These are phyloP conservation scores for Hypoxylon perforatum DNA, from an alignment of 495 filamentous ascomycete species.

Conservation along the genomic window DNA sequence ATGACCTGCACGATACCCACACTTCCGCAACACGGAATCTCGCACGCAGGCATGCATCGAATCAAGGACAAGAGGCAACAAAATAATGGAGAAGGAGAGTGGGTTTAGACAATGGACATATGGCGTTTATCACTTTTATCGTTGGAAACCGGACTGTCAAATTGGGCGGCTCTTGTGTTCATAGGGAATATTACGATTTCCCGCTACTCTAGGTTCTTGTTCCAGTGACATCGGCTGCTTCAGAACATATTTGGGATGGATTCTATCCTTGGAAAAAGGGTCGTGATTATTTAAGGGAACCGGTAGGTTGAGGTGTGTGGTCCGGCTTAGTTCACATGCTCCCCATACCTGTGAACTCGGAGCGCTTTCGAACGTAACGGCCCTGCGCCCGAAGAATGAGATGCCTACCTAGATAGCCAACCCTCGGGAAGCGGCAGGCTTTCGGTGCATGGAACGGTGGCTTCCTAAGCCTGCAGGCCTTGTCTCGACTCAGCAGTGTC, in stretches of 20 bases:
- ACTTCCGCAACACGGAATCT: conserved; percentile 10
- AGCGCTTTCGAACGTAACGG: too few species aligned
- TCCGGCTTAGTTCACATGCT: neutral
- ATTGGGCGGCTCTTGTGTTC: conserved; percentile 17
- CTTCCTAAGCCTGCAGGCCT: too few species aligned
- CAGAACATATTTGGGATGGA: neutral
- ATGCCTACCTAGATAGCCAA: too few species aligned
- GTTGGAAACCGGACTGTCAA: neutral
- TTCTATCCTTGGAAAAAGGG: neutral
- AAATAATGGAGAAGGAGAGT: conserved; percentile 14
- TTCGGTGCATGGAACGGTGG: too few species aligned
- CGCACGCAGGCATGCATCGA: conserved; percentile 11
- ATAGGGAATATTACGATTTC: conserved; percentile 30
- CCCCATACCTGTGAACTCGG: neutral
- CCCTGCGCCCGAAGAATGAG: too few species aligned
- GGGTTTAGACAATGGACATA: conserved; percentile 25
- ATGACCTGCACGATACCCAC: conserved; percentile 36
- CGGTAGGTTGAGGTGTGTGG: neutral
- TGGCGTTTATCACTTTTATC: conserved; percentile 25
- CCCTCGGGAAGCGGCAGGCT: too few species aligned
- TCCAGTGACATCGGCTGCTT: neutral
- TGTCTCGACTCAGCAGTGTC: neutral
- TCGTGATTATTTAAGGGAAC: too few species aligned
- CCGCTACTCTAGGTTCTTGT: neutral
- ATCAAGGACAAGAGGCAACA: conserved; percentile 13